Conservation (phyloP, 192 early-diverging fungal genomes). For the Anaeromyces robustus region DNA sequence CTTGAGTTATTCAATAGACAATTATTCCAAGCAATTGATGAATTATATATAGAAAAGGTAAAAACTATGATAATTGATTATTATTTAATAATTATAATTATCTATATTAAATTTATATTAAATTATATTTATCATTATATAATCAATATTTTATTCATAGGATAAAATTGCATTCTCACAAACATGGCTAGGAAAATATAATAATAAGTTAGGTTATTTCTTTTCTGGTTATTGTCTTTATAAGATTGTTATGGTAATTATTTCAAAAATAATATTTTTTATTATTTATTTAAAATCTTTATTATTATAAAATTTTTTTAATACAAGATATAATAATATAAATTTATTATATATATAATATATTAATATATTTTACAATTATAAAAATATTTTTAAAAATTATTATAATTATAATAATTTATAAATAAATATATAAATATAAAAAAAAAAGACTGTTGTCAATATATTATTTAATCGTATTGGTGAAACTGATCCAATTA, state of each 20-base stretch:
- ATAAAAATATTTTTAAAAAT: too few relatives aligned
- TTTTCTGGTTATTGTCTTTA: conserved; percentile 84
- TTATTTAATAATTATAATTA: too few relatives aligned
- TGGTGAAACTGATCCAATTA: conserved; percentile 69
- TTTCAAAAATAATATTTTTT: too few relatives aligned
- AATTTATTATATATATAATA: too few relatives aligned
- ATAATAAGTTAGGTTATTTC: conserved; percentile 66
- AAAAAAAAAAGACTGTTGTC: conserved; percentile 34
- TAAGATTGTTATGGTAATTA: conserved; percentile 58
- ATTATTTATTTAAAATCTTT: too few relatives aligned
- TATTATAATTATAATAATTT: background rate
- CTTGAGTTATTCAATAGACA: conserved; percentile 52
- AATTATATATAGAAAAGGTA: conserved; percentile 60
- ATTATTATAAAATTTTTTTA: too few relatives aligned
- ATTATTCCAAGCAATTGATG: conserved; percentile 64
- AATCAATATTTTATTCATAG: conserved; percentile 9
- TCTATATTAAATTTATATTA: background rate
- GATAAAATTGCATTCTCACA: conserved; percentile 33
- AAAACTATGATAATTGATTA: too few relatives aligned
- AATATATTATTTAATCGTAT: conserved; percentile 62
- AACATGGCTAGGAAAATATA: conserved; percentile 57
- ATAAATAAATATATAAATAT: background rate
- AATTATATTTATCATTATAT: background rate
- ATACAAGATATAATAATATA: too few relatives aligned
- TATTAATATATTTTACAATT: too few relatives aligned